phyloP scores from a whole-genome alignment of 306 rosid species.

The Ziziphus jujuba region DNA sequence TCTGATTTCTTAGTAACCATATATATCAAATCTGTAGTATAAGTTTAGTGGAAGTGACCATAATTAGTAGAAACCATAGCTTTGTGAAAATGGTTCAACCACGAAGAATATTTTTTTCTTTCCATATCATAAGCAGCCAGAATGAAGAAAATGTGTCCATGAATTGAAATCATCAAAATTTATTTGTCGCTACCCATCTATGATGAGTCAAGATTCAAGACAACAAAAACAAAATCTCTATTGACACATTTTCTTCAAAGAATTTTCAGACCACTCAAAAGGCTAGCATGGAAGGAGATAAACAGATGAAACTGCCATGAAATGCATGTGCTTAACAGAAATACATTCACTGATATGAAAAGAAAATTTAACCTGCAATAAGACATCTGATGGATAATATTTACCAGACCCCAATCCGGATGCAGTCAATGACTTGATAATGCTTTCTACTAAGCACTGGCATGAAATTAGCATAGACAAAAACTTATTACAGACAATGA shows the following conservation, averaged over 20 bases:
- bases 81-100: too few relatives aligned
- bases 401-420: conserved; percentile 15
- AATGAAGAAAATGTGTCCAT: too few relatives aligned
- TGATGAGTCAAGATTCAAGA: too few relatives aligned
- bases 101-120: too few relatives aligned
- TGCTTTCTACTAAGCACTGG: conserved; percentile 17
- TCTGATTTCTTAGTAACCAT: background rate
- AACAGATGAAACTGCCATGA: background rate
- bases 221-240: too few relatives aligned
- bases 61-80: too few relatives aligned
- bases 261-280: background rate
- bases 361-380: background rate
- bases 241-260: too few relatives aligned
- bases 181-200: too few relatives aligned
- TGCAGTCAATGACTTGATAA: conserved; percentile 15
- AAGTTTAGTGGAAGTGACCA: too few relatives aligned
- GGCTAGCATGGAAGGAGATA: background rate
- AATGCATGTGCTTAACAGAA: background rate
- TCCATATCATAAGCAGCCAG: too few relatives aligned
- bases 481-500: background rate
- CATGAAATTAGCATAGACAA: conserved; percentile 16
- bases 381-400: background rate
- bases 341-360: background rate
- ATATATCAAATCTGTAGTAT: background rate
- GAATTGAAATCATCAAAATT: too few relatives aligned